phyloP scores from a whole-genome alignment of 345 rosid species.

The Cardamine chenopodiifolia region DNA sequence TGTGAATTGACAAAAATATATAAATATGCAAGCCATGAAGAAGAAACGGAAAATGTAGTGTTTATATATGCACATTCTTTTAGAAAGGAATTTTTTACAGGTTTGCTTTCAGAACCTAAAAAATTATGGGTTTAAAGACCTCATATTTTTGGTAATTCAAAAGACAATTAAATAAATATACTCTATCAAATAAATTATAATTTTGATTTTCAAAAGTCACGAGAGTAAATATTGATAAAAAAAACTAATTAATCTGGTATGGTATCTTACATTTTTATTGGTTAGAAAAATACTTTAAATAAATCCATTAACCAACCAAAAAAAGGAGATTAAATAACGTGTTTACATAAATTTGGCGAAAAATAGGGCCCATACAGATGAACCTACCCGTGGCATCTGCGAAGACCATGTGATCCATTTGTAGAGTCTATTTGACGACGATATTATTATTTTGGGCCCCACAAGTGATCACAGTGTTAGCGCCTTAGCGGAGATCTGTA shows the following conservation, averaged over 20 bases:
- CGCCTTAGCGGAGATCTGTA: background rate
- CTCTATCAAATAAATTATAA: no score
- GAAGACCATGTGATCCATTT: slow-evolving; percentile 38
- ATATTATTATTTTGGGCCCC: slow-evolving; percentile 3
- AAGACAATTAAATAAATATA: no score
- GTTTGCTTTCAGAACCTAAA: no score
- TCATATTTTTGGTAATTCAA: no score
- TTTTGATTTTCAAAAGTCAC: no score
- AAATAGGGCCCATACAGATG: background rate
- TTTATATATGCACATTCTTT: no score
- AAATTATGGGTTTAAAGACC: no score
- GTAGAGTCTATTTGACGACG: slow-evolving; percentile 20
- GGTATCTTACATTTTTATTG: no score
- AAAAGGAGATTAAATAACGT: background rate
- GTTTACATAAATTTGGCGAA: background rate
- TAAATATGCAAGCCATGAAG: background rate
- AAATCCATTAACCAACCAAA: background rate
- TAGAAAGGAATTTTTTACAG: no score
- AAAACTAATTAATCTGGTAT: background rate
- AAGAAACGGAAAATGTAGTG: background rate
- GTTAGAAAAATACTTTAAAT: background rate
- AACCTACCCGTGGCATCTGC: slow-evolving; percentile 18
- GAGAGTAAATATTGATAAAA: no score
- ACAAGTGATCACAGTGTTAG: background rate
- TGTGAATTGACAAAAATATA: background rate